Base-by-base conservation (phyloP, 2,329 filamentous ascomycete species). In the Byssochlamys sp. region DNA sequence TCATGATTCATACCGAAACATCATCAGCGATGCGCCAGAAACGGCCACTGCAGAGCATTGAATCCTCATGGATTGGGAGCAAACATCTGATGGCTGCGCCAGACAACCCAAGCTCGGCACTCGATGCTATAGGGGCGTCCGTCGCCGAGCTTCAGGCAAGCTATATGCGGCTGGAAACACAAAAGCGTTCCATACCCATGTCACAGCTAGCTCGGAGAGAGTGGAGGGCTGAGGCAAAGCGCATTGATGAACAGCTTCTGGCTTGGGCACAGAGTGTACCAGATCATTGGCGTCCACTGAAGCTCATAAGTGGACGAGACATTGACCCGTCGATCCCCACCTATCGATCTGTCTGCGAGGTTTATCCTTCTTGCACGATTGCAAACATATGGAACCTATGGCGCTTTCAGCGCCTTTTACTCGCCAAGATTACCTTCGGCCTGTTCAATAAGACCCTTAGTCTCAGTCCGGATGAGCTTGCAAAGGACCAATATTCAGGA, bases 311-410 rank as follows among this genome's bases (percentile, higher is more conserved):
- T 61, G 62, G 59, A 48, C 33, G 54, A 54, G 60, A 65, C 51
- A 54, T 64, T 49, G 60, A 64, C 53, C 14, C 52, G 1, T 64
- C 58, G 2, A 66, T 66, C 14, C 56, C 61, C 12, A 60, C 63
- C 51, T 66, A 66, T 57, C 58, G 53, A 28, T 61, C 58, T 31
- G 25, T 57, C 54, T 63, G 59, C 45, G 64, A 66, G 27, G 54
- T 65, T 26, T 66, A 66, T 53, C 61, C 62, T 33, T 57, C 62
- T 31, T 65, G 58, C 58, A 59, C 61, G 29, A 62, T 66, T 54
- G 64, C 53, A 19, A 59, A 26, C 0, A 60, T 66, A 51, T 65
- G 35, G 35, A 39, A 39, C 14, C 12, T 39, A 39, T 39, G 35
- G 35, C 35, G 35, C 3, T n/a, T 39, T 6, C 35, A 39, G 5